Base-by-base conservation (phyloP, 768 basidiomycete genomes). In the Lactifluus echinatus region DNA sequence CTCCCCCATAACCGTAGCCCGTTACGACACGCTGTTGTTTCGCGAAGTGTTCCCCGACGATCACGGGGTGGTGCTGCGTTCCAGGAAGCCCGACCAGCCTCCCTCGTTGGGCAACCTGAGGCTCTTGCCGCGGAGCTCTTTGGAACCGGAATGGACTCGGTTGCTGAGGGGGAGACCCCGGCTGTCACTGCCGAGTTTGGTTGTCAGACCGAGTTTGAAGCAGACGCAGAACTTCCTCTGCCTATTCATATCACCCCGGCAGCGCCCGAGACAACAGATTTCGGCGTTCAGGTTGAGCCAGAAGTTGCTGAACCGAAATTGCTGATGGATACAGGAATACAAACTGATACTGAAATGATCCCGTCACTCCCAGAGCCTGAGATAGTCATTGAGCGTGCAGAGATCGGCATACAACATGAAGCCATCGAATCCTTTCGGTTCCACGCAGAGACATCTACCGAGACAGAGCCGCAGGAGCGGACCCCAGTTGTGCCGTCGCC, bases 51-150 rank as follows among this genome's bases (percentile, higher is more conserved):
- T 45, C 76, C 76, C 36, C 77, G 85, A 34, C 76, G 85, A 43
- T 66, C 74, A 8, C 74, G 86, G 21, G 85, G 85, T 51, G 86
- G 86, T 55, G 79, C 80, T 29, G 79, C 85, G 6, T 86, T 78
- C 72, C 82, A 83, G 62, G 82, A 87, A 61, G 78, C 80, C 12
- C 76, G 88, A 28, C 87, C 87, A 15, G 73, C 82, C 23, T 87
- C 85, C 0, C 71, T 90, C 29, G 79, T 89, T 8, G 85, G 81
- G 39, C 79, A 82, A 17, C 86, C 88, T 0, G 86, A 85, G 64
- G 81, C 85, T 8, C 76, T 89, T 36, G 82, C 86, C 24, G 76
- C 80, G 39, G 87, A 87, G 65, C 71, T 70, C 42, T 67, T 90
- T 47, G 73, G 78, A 43, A 69, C 77, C 55, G 75, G 75, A 36